A percentile compares a stretch with the other conserved stretches of the same genome.
phyloP scores from a whole-genome alignment of 768 basidiomycete genomes.

The Pilatotrama ljubarskyi region DNA sequence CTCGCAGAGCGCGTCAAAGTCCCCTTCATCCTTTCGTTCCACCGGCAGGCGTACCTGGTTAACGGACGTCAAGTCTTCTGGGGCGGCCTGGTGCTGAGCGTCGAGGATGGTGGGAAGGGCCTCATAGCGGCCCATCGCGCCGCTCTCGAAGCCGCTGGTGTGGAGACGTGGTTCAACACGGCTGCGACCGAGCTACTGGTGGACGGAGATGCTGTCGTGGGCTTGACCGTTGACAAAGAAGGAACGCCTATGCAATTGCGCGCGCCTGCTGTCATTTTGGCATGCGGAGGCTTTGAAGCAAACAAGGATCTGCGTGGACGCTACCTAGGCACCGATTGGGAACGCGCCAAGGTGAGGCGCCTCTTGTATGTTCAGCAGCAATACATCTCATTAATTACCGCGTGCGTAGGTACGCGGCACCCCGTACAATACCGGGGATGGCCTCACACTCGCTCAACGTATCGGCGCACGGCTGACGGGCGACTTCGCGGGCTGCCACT shows the following conservation, averaged over 20 bases:
- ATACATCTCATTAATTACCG: too few species aligned
- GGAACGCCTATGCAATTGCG: constrained; percentile 40
- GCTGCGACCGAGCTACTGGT: constrained; percentile 43
- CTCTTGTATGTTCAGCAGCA: too few species aligned
- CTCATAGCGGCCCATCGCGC: constrained; percentile 56
- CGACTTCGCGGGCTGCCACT: constrained; percentile 74
- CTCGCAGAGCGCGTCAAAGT: constrained; percentile 50
- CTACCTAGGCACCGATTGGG: constrained; percentile 62
- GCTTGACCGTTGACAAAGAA: constrained; percentile 44
- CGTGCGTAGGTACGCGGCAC: constrained; percentile 60
- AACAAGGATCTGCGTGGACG: constrained; percentile 49
- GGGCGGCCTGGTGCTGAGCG: constrained; percentile 66
- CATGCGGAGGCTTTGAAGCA: constrained; percentile 69
- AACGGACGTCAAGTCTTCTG: constrained; percentile 65
- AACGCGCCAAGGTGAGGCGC: constrained; percentile 47
- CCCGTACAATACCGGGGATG: constrained; percentile 71
- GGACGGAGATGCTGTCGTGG: constrained; percentile 42
- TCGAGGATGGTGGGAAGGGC: constrained; percentile 69
- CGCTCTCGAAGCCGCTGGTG: constrained; percentile 49
- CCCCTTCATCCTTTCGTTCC: constrained; percentile 59
- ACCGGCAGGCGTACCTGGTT: constrained; percentile 69
- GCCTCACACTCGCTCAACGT: constrained; percentile 50
- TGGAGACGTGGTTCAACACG: constrained; percentile 59
- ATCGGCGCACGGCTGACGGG: constrained; percentile 57
- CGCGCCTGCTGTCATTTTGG: constrained; percentile 53